Conservation (phyloP, 148 eudicot genomes). For the Camellia granthamiana region DNA sequence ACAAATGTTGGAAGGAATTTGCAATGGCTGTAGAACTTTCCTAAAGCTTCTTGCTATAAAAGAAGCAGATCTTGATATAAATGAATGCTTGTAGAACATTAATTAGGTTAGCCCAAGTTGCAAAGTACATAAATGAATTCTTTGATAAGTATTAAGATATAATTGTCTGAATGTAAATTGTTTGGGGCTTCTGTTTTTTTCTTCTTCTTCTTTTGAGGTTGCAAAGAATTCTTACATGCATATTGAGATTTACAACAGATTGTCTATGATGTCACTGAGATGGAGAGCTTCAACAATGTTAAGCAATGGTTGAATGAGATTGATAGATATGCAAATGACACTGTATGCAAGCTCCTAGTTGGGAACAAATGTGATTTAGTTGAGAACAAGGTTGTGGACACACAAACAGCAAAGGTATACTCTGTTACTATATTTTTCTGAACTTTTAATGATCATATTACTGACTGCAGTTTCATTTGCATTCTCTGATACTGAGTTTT, state of each 20-base stretch:
- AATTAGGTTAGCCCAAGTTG: neutral
- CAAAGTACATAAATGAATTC: neutral
- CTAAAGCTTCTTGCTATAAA: neutral
- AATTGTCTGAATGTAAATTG: neutral
- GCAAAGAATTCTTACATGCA: neutral
- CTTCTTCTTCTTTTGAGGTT: neutral
- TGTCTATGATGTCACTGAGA: slow-evolving; percentile 92
- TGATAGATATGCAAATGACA: slow-evolving; percentile 86
- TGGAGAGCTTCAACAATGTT: slow-evolving; percentile 99
- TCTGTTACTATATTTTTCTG: neutral
- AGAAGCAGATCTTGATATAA: neutral
- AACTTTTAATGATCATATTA: neutral
- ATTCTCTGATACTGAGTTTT: slow-evolving; percentile 5
- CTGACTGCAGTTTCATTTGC: neutral
- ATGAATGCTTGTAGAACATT: neutral
- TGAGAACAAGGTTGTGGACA: slow-evolving; percentile 83
- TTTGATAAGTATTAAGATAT: neutral
- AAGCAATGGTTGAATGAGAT: slow-evolving; percentile 95
- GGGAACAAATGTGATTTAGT: slow-evolving; percentile 94
- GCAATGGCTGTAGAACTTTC: neutral
- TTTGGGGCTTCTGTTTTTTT: neutral
- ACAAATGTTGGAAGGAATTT: neutral
- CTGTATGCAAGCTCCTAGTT: slow-evolving; percentile 93
- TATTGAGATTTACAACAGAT: slow-evolving; percentile 48
- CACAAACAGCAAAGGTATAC: slow-evolving; percentile 68